Conservation (phyloP, 2,329 filamentous ascomycete species). For the Pseudogymnoascus sp. region DNA sequence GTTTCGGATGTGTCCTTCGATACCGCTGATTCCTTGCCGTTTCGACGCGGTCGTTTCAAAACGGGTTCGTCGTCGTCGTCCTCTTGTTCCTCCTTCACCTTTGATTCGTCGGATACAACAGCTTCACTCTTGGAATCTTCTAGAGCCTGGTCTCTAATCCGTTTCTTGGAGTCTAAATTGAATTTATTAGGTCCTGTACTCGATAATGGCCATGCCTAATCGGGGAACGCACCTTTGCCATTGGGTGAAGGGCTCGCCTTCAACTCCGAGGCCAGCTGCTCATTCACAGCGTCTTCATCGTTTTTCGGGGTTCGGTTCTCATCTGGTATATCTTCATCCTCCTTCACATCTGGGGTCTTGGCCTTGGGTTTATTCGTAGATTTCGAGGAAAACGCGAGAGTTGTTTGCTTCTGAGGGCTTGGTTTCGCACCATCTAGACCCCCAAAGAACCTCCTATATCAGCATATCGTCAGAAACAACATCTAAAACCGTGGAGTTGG, state of each 20-base stretch:
- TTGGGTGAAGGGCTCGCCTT: conserved; percentile 38
- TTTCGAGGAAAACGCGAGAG: conserved; percentile 64
- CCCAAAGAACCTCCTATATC: conserved; percentile 74
- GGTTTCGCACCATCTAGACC: conserved; percentile 51
- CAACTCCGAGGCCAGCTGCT: conserved; percentile 24
- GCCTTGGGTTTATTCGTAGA: conserved; percentile 23
- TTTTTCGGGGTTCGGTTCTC: conserved; percentile 8
- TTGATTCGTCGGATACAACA: conserved; percentile 21
- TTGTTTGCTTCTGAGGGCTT: conserved; percentile 64
- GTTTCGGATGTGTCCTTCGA: conserved; percentile 24
- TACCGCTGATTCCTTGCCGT: conserved; percentile 23
- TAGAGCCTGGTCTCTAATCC: conserved; percentile 20
- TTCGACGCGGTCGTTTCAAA: conserved; percentile 44
- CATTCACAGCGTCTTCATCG: conserved; percentile 33
- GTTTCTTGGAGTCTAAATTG: background rate
- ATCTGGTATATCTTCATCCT: conserved; percentile 23
- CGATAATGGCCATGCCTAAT: background rate
- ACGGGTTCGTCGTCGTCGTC: conserved; percentile 52
- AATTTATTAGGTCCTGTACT: background rate
- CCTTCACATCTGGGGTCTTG: conserved; percentile 23
- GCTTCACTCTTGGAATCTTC: conserved; percentile 19
- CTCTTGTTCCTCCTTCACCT: conserved; percentile 27
- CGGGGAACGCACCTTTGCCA: background rate
- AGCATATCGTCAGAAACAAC: background rate
- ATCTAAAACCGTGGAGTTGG: conserved; percentile 13